Evolutionary conservation across 257 asterid species (phyloP), one percentile per base, ranked within the genome.

Genomic region (Eustoma russellianum): DNA sequence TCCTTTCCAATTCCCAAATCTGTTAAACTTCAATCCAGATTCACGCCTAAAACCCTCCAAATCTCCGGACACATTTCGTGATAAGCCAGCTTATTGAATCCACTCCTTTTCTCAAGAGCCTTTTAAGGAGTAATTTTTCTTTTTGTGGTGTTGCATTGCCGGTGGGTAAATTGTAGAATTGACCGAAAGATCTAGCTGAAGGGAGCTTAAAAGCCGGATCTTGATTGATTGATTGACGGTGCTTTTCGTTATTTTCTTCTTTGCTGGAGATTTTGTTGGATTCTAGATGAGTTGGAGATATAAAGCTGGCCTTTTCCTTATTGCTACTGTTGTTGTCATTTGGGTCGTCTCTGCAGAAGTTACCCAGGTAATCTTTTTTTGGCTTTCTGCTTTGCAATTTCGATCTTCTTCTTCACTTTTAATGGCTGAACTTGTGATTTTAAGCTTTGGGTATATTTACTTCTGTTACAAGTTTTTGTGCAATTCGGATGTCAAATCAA

Each of bases 311-410:
- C 63, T 91, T 62, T 41, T 79, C n/a, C 73, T 91, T 17, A 91
- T 91, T 76, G 91, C 88, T 55, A 81, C 94, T 53, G 98, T 91
- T 52, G 98, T 91, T 59, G 61, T 88, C 64, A 91, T 91, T 66
- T 91, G 98, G 98, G 98, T 91, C 54, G 78, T 95, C 68, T 91
- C 98, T 24, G 98, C 98, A 30, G 98, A 91, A 82, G 96, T 91
- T 62, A 91, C 98, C 40, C 98, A 91, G 98, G 98, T 91, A 50
- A 33, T 47, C 24, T 56, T 33, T 48, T 41, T 40, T 41, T n/a
- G n/a, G 33, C 46, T 14, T 47, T 41, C 55, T 6, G 6, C 7
- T 48, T 60, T 28, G 48, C 3, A 53, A 46, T 33, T 46, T 34
- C 13, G 33, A 17, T 24, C 55, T 55, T 34, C 41, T 30, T 55